Evolutionary conservation across 73 alveolate species (phyloP).

Genomic region (Loxodes magnus): DNA sequence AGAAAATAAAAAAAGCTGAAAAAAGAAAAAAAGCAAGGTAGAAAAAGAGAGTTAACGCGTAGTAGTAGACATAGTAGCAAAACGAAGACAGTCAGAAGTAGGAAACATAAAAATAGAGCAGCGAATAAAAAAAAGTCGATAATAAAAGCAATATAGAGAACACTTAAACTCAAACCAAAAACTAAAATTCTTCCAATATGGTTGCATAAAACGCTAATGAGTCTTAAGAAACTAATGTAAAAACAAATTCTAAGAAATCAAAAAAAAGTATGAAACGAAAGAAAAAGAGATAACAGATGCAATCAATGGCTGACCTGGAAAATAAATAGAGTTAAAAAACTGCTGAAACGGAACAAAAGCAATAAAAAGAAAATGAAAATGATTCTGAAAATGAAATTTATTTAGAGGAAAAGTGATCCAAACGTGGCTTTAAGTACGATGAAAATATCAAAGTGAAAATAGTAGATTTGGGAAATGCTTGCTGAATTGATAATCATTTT

Average conservation of each 20-base stretch:
- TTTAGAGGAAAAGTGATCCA: slow-evolving; percentile 38
- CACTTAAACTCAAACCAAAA: too few species aligned
- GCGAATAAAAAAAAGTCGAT: slow-evolving; percentile 1
- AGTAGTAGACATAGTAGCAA: too few species aligned
- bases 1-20: too few species aligned
- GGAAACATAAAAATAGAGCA: neutral
- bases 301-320: neutral
- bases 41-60: too few species aligned
- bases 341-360: neutral
- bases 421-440: slow-evolving; percentile 19
- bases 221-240: too few species aligned
- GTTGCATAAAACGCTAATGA: too few species aligned
- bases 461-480: slow-evolving; percentile 92
- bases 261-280: neutral
- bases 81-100: too few species aligned
- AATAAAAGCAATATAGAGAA: too few species aligned
- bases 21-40: too few species aligned
- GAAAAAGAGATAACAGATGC: neutral
- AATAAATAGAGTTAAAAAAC: neutral
- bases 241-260: too few species aligned
- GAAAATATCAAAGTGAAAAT: slow-evolving; percentile 62
- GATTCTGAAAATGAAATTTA: slow-evolving; percentile 16
- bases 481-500: slow-evolving; percentile 85
- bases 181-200: too few species aligned
- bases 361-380: neutral